Percentiles rank a stretch among this genome's conserved stretches.
Conservation (phyloP, 2,329 filamentous ascomycete genomes). For the Celoporthe dispersa region DNA sequence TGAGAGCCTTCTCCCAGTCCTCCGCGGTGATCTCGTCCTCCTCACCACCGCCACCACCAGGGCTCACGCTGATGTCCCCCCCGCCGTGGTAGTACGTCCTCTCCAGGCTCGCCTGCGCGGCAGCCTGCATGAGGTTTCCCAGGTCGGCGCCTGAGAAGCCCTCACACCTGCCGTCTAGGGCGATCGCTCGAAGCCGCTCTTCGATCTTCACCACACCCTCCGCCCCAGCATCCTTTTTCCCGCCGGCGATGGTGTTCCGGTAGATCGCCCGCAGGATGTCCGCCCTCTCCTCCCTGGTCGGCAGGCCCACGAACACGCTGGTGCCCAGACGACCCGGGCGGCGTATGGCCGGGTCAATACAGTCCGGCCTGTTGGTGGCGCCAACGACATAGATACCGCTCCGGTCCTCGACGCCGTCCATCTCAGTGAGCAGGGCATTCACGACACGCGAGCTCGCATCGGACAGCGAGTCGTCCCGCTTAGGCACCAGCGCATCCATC, state of each 20-base stretch:
- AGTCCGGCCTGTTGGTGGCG: slow-evolving; percentile 92
- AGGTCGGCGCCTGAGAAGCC: slow-evolving; percentile 77
- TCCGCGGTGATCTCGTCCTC: slow-evolving; percentile 41
- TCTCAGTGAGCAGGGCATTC: slow-evolving; percentile 91
- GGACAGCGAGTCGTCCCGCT: slow-evolving; percentile 71
- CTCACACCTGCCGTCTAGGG: slow-evolving; percentile 67
- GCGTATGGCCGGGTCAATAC: slow-evolving; percentile 95
- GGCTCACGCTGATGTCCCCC: slow-evolving; percentile 30
- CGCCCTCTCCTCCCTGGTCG: slow-evolving; percentile 73
- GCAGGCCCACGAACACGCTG: slow-evolving; percentile 87
- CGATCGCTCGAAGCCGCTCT: slow-evolving; percentile 61
- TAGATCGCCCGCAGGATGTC: slow-evolving; percentile 80
- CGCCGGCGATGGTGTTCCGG: slow-evolving; percentile 55
- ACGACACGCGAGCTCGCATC: slow-evolving; percentile 89
- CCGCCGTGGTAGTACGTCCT: slow-evolving; percentile 33
- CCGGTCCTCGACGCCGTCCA: slow-evolving; percentile 82
- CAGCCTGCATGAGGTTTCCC: slow-evolving; percentile 52
- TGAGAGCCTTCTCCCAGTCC: slow-evolving; percentile 60
- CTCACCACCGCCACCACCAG: slow-evolving; percentile 34
- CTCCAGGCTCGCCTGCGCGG: slow-evolving; percentile 45
- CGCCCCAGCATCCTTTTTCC: slow-evolving; percentile 40
- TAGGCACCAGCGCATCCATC: slow-evolving; percentile 88
- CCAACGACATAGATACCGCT: slow-evolving; percentile 92
- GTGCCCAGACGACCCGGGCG: slow-evolving; percentile 88
- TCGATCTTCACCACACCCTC: background rate